Percentiles rank a stretch among this genome's conserved stretches.
phyloP scores from a whole-genome alignment of 352 stramenopile genomes.

The Phytopythium mirpurense region DNA sequence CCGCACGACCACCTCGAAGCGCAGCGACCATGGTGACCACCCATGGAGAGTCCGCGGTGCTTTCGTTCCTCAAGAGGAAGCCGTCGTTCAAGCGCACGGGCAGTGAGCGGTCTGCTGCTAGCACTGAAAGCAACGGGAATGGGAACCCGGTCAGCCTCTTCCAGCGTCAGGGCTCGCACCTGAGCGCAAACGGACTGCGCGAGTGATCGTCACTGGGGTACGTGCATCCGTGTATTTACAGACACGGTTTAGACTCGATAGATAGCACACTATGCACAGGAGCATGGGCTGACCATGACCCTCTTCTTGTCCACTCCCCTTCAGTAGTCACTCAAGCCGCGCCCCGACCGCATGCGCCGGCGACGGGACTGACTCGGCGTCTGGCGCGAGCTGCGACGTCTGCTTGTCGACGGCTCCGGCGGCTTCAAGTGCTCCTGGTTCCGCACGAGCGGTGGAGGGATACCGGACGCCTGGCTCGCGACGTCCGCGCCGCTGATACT shows the following conservation, averaged over 20 bases:
- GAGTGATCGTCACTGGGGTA: not conserved
- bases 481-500: slow-evolving; percentile 25
- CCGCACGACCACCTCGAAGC: slow-evolving; percentile 5
- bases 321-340: not conserved
- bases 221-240: slow-evolving; percentile 2
- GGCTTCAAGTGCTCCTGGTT: not conserved
- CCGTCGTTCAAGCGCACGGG: not conserved
- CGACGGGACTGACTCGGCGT: not conserved
- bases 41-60: no score
- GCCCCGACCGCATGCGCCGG: not conserved
- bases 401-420: not conserved
- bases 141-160: not conserved
- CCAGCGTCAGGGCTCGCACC: not conserved
- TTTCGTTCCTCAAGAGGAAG: slow-evolving; percentile 4
- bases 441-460: not conserved
- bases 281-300: not conserved
- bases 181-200: not conserved
- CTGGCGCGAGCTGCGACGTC: not conserved
- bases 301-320: not conserved
- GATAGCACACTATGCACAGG: not conserved
- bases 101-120: not conserved
- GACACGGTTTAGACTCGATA: slow-evolving; percentile 2
- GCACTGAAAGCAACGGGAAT: not conserved
- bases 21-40: not conserved
- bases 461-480: slow-evolving; percentile 2